phyloP scores from a whole-genome alignment of 345 rosid species.

The Aegle marmelos region DNA sequence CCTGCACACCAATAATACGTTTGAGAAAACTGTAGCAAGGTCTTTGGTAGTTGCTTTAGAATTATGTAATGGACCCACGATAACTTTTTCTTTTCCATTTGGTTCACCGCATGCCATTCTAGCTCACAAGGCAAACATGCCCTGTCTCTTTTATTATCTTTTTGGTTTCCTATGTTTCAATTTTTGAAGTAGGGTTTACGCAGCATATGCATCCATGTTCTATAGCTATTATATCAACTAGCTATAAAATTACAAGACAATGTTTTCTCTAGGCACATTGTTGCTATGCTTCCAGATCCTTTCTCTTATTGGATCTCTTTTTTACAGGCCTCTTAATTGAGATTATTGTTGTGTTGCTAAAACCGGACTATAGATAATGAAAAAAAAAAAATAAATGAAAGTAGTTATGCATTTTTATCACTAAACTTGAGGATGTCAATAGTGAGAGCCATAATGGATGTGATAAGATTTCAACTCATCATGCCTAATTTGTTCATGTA shows the following conservation, averaged over 20 bases:
- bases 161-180: not conserved
- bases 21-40: not conserved
- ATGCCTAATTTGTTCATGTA: too few species aligned
- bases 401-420: too few species aligned
- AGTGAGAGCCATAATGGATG: too few species aligned
- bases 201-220: not conserved
- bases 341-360: too few species aligned
- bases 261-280: not conserved
- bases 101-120: slow-evolving; percentile 6
- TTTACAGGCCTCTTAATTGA: too few species aligned
- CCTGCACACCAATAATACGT: not conserved
- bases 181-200: not conserved
- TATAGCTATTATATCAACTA: not conserved
- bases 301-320: too few species aligned
- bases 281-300: too few species aligned
- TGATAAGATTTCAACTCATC: too few species aligned
- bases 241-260: not conserved
- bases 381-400: too few species aligned
- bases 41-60: not conserved
- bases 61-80: slow-evolving; percentile 26
- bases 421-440: too few species aligned
- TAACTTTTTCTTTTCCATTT: not conserved
- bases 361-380: too few species aligned
- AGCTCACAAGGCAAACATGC: slow-evolving; percentile 16
- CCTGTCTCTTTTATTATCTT: not conserved